Conservation (phyloP, 2,329 filamentous ascomycete species). For the Aspergillus unguis region DNA sequence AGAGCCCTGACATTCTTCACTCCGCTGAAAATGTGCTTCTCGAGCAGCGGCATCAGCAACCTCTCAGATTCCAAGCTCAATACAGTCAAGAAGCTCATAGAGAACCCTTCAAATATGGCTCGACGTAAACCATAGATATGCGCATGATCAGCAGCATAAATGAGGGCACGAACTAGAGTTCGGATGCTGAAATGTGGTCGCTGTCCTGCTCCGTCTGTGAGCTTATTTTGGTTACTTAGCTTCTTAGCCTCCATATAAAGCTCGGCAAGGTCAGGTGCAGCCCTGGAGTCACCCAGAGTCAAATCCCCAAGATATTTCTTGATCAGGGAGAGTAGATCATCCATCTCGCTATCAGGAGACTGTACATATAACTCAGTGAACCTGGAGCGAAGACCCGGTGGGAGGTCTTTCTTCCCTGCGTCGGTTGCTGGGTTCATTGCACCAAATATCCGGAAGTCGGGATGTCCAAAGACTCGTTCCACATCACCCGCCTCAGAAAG, state of each 20-base stretch:
- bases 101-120: conserved; percentile 90
- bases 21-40: conserved; percentile 72
- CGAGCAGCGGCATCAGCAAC: conserved; percentile 73
- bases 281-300: conserved; percentile 67
- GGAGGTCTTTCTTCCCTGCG: conserved; percentile 90
- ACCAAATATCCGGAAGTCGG: conserved; percentile 91
- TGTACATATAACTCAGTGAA: conserved; percentile 96
- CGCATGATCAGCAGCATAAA: conserved; percentile 81
- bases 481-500: conserved; percentile 92
- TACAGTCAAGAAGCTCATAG: conserved; percentile 94
- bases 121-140: conserved; percentile 80
- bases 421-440: conserved; percentile 99
- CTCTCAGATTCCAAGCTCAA: conserved; percentile 78
- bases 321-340: conserved; percentile 84
- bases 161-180: conserved; percentile 84
- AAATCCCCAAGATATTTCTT: conserved; percentile 77
- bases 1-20: conserved; percentile 68
- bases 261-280: conserved; percentile 75
- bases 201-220: conserved; percentile 94
- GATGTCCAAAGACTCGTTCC: conserved; percentile 82
- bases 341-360: conserved; percentile 80
- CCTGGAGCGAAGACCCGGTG: conserved; percentile 79
- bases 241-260: conserved; percentile 86
- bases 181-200: conserved; percentile 95
- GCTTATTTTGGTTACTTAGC: conserved; percentile 72